phyloP scores from a whole-genome alignment of 148 eudicot genomes.

The Silene uniflora region DNA sequence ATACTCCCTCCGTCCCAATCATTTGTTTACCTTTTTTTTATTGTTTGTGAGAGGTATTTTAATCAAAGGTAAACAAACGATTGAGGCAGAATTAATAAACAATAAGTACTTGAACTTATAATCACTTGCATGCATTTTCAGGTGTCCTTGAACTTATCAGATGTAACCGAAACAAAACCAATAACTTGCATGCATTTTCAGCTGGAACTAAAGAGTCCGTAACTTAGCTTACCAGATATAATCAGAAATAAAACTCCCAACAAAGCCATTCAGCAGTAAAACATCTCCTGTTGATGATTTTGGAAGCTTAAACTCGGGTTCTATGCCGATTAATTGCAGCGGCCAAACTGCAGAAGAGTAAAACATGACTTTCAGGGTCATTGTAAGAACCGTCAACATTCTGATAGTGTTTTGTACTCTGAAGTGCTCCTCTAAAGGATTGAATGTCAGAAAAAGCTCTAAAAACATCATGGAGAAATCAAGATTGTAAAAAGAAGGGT shows the following conservation, averaged over 20 bases:
- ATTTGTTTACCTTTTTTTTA: too few relatives aligned
- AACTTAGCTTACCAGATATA: constrained; percentile 33
- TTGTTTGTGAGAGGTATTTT: too few relatives aligned
- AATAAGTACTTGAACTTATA: not conserved
- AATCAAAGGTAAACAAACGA: too few relatives aligned
- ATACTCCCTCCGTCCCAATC: too few relatives aligned
- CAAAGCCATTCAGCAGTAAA: constrained; percentile 38
- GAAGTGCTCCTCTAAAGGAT: not conserved
- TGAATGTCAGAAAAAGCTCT: not conserved
- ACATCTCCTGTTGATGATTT: constrained; percentile 31
- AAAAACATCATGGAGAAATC: constrained; percentile 11
- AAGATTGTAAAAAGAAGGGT: not conserved
- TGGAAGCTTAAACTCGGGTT: constrained; percentile 34
- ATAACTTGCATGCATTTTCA: not conserved
- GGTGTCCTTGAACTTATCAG: not conserved
- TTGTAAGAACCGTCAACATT: not conserved
- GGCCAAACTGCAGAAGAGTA: constrained; percentile 34
- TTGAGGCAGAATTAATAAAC: too few relatives aligned
- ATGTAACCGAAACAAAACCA: too few relatives aligned
- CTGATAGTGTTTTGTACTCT: not conserved
- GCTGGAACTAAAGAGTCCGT: not conserved
- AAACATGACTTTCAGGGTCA: not conserved
- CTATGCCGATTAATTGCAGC: constrained; percentile 30
- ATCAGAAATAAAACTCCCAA: constrained; percentile 44
- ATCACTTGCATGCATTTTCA: not conserved